phyloP scores from a whole-genome alignment of 1,139 yeast species.

The Scheffersomyces lignicola region DNA sequence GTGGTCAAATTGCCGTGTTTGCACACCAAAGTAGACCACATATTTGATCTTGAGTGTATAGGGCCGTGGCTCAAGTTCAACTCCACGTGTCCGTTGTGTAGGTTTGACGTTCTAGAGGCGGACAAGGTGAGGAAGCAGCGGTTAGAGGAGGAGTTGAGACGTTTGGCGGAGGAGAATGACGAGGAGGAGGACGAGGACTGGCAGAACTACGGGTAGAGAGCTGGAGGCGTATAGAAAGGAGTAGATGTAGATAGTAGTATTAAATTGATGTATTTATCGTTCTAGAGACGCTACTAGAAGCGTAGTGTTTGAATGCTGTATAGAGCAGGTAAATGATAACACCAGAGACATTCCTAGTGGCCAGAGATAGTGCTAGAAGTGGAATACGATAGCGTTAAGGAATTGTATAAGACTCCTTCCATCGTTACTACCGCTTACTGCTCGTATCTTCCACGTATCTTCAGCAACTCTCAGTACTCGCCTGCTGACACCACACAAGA shows the following conservation, averaged over 20 bases:
- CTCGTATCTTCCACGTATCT: too few relatives aligned
- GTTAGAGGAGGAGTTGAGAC: conserved; percentile 36
- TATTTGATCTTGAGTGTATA: conserved; percentile 85
- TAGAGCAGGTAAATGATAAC: too few relatives aligned
- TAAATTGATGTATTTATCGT: conserved; percentile 9
- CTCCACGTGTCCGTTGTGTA: conserved; percentile 85
- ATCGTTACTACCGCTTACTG: too few relatives aligned
- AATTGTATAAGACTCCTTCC: too few relatives aligned
- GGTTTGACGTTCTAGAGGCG: conserved; percentile 61
- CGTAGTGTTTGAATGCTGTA: too few relatives aligned
- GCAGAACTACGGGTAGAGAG: conserved; percentile 66
- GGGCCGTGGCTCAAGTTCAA: conserved; percentile 84
- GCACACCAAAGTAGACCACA: conserved; percentile 47
- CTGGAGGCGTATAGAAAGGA: not conserved
- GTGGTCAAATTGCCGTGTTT: conserved; percentile 81
- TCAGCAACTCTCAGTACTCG: too few relatives aligned
- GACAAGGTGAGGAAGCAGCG: conserved; percentile 43
- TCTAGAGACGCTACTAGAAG: too few relatives aligned
- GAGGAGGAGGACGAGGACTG: conserved; percentile 71
- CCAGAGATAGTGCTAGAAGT: too few relatives aligned
- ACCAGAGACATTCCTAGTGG: too few relatives aligned
- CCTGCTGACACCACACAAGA: too few relatives aligned
- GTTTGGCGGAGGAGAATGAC: conserved; percentile 57
- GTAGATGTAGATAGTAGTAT: conserved; percentile 4
- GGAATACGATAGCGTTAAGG: too few relatives aligned